Conservation (phyloP, 169 alveolate species). For the Cryptosporidium sp. region DNA sequence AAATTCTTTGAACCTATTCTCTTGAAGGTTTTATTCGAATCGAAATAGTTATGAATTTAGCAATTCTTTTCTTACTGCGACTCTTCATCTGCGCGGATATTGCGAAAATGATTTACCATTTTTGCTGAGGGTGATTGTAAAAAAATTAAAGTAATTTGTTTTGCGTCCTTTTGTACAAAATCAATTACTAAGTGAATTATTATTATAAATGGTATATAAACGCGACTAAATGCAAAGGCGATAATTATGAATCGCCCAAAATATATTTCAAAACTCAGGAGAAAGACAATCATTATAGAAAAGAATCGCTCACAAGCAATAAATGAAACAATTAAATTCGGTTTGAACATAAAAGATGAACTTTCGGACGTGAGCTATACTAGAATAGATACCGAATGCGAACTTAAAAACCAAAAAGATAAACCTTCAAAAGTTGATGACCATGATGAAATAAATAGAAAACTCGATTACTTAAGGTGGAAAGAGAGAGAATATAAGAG, state of each 20-base stretch:
- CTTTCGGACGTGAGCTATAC: background rate
- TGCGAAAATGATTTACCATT: no score
- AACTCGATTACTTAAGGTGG: constrained; percentile 16
- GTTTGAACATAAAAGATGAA: background rate
- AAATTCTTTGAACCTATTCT: background rate
- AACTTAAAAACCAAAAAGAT: background rate
- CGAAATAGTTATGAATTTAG: no score
- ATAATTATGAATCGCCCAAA: constrained; percentile 6
- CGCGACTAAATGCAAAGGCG: background rate
- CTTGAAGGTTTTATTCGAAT: no score
- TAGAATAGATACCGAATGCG: background rate
- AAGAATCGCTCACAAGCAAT: background rate
- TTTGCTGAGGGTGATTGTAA: background rate
- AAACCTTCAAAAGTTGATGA: background rate
- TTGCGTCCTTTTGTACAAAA: background rate
- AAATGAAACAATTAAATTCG: background rate
- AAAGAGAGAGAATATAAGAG: constrained; percentile 29
- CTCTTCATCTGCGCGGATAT: background rate
- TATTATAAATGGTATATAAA: background rate
- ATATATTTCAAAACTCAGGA: constrained; percentile 10
- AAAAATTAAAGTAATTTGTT: no score
- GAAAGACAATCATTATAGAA: constrained; percentile 36
- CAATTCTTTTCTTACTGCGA: no score
- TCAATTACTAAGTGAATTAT: background rate
- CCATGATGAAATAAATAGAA: background rate